phyloP scores from a whole-genome alignment of 495 filamentous ascomycete species.

The Lophiotrema nucula region DNA sequence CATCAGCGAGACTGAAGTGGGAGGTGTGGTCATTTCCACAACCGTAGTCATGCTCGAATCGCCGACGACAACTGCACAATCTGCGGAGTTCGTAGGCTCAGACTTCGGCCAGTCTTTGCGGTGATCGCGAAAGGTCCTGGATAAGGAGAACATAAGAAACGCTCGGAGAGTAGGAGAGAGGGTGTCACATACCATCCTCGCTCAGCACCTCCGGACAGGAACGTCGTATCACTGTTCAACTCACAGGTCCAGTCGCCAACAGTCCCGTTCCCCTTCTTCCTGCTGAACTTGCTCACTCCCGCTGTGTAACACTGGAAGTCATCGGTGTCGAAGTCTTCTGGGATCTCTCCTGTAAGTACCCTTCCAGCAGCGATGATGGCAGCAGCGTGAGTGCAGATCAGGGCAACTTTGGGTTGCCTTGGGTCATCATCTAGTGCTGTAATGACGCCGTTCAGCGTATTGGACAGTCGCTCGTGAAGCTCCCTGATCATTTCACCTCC shows the following conservation, averaged over 20 bases:
- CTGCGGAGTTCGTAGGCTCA: too few species aligned
- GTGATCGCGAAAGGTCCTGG: not conserved
- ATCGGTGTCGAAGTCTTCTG: constrained; percentile 61
- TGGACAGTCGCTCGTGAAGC: constrained; percentile 77
- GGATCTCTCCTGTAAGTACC: constrained; percentile 72
- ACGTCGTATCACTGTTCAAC: constrained; percentile 77
- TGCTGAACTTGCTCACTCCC: constrained; percentile 64
- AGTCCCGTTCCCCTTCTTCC: constrained; percentile 51
- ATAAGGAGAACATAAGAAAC: constrained; percentile 1
- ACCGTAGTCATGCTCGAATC: too few species aligned
- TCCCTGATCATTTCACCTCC: constrained; percentile 75
- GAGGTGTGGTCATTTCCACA: too few species aligned
- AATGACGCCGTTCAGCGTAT: constrained; percentile 68
- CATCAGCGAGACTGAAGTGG: too few species aligned
- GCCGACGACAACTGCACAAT: too few species aligned
- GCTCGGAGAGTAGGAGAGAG: constrained; percentile 4
- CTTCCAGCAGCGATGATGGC: constrained; percentile 81
- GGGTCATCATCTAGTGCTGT: constrained; percentile 63
- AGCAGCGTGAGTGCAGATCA: constrained; percentile 91
- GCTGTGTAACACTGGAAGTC: constrained; percentile 90
- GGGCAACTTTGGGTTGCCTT: constrained; percentile 54
- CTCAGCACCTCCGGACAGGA: constrained; percentile 77
- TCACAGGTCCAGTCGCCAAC: constrained; percentile 80
- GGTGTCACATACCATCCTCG: constrained; percentile 87
- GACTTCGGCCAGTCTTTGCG: too few species aligned